phyloP scores from a whole-genome alignment of 2,329 filamentous ascomycete genomes.

The Hymenoscyphus linearis region DNA sequence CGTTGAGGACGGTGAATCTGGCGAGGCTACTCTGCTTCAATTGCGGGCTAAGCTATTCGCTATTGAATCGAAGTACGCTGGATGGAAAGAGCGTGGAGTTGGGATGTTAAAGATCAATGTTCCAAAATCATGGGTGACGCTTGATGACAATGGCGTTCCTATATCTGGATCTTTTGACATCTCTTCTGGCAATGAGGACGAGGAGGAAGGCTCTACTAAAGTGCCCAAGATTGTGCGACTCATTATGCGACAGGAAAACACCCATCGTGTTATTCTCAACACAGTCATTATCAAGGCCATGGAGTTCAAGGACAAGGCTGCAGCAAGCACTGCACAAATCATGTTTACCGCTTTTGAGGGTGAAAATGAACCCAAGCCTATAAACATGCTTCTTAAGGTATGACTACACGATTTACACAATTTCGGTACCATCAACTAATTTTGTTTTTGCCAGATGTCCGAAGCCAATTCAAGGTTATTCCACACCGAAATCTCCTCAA shows the following conservation, averaged over 20 bases:
- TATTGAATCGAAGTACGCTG: constrained; percentile 55
- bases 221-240: constrained; percentile 56
- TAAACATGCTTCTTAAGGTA: constrained; percentile 59
- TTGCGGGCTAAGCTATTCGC: constrained; percentile 82
- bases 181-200: constrained; percentile 44
- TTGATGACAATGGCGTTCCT: constrained; percentile 40
- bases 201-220: constrained; percentile 25
- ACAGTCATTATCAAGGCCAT: constrained; percentile 73
- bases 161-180: constrained; percentile 49
- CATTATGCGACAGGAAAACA: constrained; percentile 87
- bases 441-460: constrained; percentile 24
- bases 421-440: constrained; percentile 11
- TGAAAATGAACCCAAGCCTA: constrained; percentile 46
- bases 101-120: constrained; percentile 84
- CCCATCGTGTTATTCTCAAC: constrained; percentile 81
- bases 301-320: constrained; percentile 72
- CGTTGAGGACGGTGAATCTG: constrained; percentile 82
- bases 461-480: constrained; percentile 31
- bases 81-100: constrained; percentile 85
- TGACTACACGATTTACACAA: constrained; percentile 19
- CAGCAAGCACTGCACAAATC: constrained; percentile 49
- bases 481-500: constrained; percentile 31
- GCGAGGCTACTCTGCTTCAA: constrained; percentile 69
- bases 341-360: constrained; percentile 60
- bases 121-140: constrained; percentile 50